Evolutionary conservation across 805 yeast species (phyloP), one percentile per base, ranked within the genome.

Genomic region (Pichia membranifaciens): DNA sequence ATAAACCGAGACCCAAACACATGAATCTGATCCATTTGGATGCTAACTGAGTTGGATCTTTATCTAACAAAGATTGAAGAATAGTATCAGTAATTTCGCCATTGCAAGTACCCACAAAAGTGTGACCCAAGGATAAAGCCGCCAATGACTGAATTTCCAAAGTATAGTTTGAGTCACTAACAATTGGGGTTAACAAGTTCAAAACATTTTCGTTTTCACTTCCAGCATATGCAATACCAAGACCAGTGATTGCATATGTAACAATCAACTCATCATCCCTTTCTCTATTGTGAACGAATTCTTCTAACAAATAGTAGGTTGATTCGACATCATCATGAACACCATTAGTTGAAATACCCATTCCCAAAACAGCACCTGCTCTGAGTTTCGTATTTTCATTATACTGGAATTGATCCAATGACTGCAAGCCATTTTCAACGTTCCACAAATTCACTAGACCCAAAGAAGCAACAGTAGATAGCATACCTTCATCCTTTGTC

Each of bases 281-380:
- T 21, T 58, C 52, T 22, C 62, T 66, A 32, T 57, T 53, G 42
- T 57, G 58, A 31, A 67, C 56, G 59, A 85, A 87, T 53, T 91
- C 98, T 65, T 82, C 88, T 53, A 93, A 75, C 55, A 93, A 70
- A 25, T 95, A 81, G 51, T 87, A 73, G 6, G 97, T 91, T 1
- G 97, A 91, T 54, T 89, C 98, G 38, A 90, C 87, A 52, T 91
- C 99, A 62, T 91, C 96, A 67, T 87, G 96, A 47, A 93, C 91
- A 67, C 95, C 95, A 20, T 95, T 76, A 25, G 95, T 87, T 5
- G 88, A 82, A 41, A 93, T 76, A 65, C 98, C 99, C 66, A 88
- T 87, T 65, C 98, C 99, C 55, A 93, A 75, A 49, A 93, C 73
- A 5, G 99, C 96, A 68, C 99, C 99, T 6, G 98, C 96, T 69